Percentiles rank a stretch among this genome's conserved stretches.
These are phyloP conservation scores for Irpex sp. DNA, from an alignment of 1,284 basidiomycete species.

Conservation along the genomic window DNA sequence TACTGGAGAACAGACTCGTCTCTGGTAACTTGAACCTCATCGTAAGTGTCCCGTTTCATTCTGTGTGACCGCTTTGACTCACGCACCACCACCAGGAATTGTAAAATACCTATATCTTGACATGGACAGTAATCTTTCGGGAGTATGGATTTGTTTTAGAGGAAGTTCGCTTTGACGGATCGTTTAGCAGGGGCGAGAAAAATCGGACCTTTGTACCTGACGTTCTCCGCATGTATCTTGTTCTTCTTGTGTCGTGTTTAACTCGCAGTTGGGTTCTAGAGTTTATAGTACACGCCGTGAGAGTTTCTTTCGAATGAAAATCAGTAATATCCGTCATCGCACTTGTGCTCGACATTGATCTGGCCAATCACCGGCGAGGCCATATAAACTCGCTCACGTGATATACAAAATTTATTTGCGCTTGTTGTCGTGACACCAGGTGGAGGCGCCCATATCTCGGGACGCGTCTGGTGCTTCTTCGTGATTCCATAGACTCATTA, in stretches of 20 bases:
- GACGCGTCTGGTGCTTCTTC: background rate
- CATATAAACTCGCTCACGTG: background rate
- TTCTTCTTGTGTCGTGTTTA: background rate
- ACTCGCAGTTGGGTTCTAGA: background rate
- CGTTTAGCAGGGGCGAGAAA: background rate
- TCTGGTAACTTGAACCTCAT: constrained; percentile 29
- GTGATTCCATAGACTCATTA: background rate
- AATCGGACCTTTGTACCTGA: background rate
- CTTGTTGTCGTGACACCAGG: background rate
- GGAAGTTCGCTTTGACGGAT: background rate
- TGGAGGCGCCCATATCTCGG: background rate
- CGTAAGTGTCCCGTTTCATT: constrained; percentile 13
- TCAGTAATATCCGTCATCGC: background rate
- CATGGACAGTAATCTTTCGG: constrained; percentile 1
- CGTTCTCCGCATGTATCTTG: background rate
- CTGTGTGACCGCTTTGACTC: background rate
- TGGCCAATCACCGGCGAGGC: background rate
- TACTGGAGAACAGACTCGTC: constrained; percentile 77
- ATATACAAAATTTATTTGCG: background rate
- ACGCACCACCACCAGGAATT: constrained; percentile 3
- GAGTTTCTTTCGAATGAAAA: background rate
- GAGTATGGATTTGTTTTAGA: constrained; percentile 1
- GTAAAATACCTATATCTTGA: constrained; percentile 4
- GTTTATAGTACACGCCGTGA: background rate
- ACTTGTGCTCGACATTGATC: background rate